A percentile compares a stretch with the other conserved stretches of the same genome.
These are phyloP conservation scores for Penicillium thymicola DNA, from an alignment of 2,329 filamentous ascomycete genomes.

Conservation along the genomic window DNA sequence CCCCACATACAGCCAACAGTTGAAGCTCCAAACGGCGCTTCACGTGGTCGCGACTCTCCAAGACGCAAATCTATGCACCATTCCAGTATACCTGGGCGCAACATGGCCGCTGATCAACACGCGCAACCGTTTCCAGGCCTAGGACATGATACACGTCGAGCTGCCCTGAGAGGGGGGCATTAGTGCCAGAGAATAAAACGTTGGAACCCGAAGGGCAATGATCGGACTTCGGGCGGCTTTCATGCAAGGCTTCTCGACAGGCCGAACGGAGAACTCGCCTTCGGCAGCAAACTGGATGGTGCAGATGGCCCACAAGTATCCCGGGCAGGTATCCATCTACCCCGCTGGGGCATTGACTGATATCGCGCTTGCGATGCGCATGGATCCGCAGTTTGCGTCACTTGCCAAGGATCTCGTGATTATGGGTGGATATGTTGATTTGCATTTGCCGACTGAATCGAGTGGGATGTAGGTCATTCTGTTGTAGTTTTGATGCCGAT, in stretches of 20 bases:
- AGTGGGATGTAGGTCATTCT: not conserved
- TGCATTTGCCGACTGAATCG: constrained; percentile 14
- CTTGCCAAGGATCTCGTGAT: constrained; percentile 48
- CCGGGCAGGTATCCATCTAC: constrained; percentile 50
- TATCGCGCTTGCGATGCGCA: constrained; percentile 47
- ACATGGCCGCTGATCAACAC: constrained; percentile 50
- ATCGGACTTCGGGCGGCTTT: constrained; percentile 49
- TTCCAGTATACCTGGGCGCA: constrained; percentile 47
- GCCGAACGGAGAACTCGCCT: constrained; percentile 31
- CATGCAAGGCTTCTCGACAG: constrained; percentile 44
- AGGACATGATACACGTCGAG: constrained; percentile 45
- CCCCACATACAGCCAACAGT: constrained; percentile 41
- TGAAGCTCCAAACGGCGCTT: constrained; percentile 26
- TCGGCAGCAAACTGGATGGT: constrained; percentile 49
- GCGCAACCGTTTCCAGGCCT: constrained; percentile 45
- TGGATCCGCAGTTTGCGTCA: constrained; percentile 48
- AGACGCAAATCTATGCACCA: constrained; percentile 36
- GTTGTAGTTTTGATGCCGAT: too few species aligned
- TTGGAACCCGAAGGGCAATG: constrained; percentile 43
- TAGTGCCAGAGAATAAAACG: constrained; percentile 44
- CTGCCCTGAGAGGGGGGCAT: constrained; percentile 50
- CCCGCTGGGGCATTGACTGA: constrained; percentile 47
- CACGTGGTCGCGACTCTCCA: too few species aligned
- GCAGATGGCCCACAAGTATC: constrained; percentile 48
- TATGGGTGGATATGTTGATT: constrained; percentile 52